phyloP scores from a whole-genome alignment of 2,329 filamentous ascomycete species.

The Chaetomium sp. region DNA sequence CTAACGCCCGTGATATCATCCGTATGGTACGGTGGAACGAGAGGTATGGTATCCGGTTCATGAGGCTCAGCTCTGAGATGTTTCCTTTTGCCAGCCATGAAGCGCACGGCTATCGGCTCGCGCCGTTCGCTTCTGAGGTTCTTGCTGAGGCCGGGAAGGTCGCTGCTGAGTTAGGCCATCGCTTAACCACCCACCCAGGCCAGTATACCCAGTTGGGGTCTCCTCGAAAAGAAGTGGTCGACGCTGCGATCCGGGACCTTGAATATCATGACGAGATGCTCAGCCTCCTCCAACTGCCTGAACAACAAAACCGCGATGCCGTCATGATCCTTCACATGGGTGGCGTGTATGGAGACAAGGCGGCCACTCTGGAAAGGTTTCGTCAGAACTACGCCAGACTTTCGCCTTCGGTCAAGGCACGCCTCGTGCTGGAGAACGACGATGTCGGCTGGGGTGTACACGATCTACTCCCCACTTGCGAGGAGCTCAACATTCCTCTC shows the following conservation, averaged over 20 bases:
- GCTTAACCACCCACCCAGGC: slow-evolving; percentile 84
- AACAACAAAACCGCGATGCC: slow-evolving; percentile 74
- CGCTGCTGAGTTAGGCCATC: slow-evolving; percentile 70
- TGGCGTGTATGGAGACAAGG: slow-evolving; percentile 82
- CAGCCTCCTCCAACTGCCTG: slow-evolving; percentile 65
- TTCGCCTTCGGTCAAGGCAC: slow-evolving; percentile 64
- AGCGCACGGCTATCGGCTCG: slow-evolving; percentile 78
- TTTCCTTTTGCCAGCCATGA: slow-evolving; percentile 91
- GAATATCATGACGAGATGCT: slow-evolving; percentile 86
- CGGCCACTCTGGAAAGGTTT: slow-evolving; percentile 70
- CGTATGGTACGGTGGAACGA: slow-evolving; percentile 93
- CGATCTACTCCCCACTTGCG: slow-evolving; percentile 80
- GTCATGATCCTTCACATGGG: slow-evolving; percentile 95
- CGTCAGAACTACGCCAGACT: slow-evolving; percentile 64
- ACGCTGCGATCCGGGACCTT: slow-evolving; percentile 71
- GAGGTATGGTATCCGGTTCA: slow-evolving; percentile 83
- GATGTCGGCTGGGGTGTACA: slow-evolving; percentile 92
- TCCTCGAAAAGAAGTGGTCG: slow-evolving; percentile 69
- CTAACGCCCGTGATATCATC: slow-evolving; percentile 74
- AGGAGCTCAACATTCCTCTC: slow-evolving; percentile 88
- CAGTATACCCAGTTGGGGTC: slow-evolving; percentile 91
- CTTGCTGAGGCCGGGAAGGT: slow-evolving; percentile 72
- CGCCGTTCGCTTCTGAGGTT: slow-evolving; percentile 72
- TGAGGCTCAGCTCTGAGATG: slow-evolving; percentile 91
- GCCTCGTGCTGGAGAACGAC: slow-evolving; percentile 88